Evolutionary conservation across 2,329 filamentous ascomycete genomes (phyloP), one percentile per base, ranked within the genome.

Genomic region (Diaporthe sp.): DNA sequence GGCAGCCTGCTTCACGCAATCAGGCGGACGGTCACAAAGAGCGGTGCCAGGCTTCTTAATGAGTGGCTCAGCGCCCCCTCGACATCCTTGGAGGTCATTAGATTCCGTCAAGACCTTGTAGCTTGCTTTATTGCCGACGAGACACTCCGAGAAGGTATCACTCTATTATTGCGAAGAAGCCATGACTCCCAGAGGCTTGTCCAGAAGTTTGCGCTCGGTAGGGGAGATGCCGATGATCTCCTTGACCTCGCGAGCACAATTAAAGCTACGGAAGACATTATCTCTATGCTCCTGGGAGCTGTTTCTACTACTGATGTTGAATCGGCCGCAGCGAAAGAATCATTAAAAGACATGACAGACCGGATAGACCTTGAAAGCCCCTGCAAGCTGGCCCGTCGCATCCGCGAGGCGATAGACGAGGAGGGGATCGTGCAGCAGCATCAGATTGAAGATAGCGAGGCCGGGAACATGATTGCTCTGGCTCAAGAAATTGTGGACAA

Each of bases 1-100:
- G 97, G 97, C 7, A 98, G 96, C 81, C 86, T 99, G 58, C 86
- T 99, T 51, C 95, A 98, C 84, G 94, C 95, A n/a, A 90, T 98
- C 71, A 92, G 96, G 76, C 91, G 93, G 72, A 99, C 97, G 0
- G 94, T 95, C 22, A 99, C 97, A 0, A 98, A 96, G 81, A 96
- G 96, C 78, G 97, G 97, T 72, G 93, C 95, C 31, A 91, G 97
- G 55, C 87, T 98, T 67, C 88, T 99, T 9, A 93, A 93, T 77
- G 93, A 95, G 79, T 95, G 97, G 88, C 86, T 99, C n/a, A 92
- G 94, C 68, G 93, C 95, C 0, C 97, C 97, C 0, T 98, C 96
- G 0, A 97, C 96, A n/a, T 97, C 94, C 12, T 84, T 98, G 6
- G 86, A 91, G 7, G 89, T 93, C 4, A 98, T 99, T 79, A 93